Percentiles rank a stretch among this genome's conserved stretches.
These are phyloP conservation scores for Ceratocystis colombiana DNA, from an alignment of 2,329 filamentous ascomycete genomes.

Conservation along the genomic window DNA sequence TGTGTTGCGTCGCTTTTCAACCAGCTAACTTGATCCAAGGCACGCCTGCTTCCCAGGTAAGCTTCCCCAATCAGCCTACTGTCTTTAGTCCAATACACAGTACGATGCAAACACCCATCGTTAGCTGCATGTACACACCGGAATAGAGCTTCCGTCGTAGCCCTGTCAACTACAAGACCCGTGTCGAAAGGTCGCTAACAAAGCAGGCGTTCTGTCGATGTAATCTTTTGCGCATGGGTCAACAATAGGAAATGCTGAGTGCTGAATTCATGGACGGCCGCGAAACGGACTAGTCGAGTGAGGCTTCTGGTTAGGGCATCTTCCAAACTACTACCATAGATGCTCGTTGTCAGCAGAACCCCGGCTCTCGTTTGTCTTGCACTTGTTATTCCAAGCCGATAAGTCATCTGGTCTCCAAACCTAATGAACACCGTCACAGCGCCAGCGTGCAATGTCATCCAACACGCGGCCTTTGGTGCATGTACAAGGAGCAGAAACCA, in stretches of 20 bases:
- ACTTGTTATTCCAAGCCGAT: too few relatives aligned
- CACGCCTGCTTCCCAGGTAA: too few relatives aligned
- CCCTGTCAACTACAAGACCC: not conserved
- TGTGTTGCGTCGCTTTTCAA: not conserved
- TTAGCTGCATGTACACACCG: not conserved
- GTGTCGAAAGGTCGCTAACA: not conserved
- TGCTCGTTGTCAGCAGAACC: too few relatives aligned
- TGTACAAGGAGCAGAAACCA: not conserved
- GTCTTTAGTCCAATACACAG: not conserved
- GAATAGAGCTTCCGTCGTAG: not conserved
- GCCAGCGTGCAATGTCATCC: constrained; percentile 1
- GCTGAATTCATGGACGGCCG: too few relatives aligned
- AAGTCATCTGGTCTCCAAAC: too few relatives aligned
- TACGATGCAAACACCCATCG: not conserved
- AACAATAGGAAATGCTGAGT: too few relatives aligned
- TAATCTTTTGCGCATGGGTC: too few relatives aligned
- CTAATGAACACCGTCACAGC: not conserved
- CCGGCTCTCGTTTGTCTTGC: too few relatives aligned
- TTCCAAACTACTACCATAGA: too few relatives aligned
- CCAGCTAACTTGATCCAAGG: not conserved
- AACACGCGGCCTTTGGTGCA: not conserved
- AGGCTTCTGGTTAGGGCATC: too few relatives aligned
- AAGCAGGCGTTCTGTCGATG: too few relatives aligned
- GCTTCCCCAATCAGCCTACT: not conserved
- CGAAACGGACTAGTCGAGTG: too few relatives aligned